Base-by-base conservation (phyloP, 2,329 filamentous ascomycete species). In the Zalaria obscura region DNA sequence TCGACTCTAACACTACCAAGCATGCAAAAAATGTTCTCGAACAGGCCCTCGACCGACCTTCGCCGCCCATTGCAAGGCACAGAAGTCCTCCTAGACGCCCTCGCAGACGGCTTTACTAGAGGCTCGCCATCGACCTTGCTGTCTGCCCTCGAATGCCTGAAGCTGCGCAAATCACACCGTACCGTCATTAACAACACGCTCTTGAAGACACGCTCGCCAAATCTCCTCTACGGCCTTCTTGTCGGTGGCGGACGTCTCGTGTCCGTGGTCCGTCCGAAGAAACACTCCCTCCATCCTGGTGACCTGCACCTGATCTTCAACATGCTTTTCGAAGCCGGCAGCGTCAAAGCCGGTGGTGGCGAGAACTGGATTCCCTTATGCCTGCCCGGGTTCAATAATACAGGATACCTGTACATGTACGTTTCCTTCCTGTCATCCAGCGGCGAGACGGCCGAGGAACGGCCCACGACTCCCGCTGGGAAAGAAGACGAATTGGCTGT, bases 341-440 rank as follows among this genome's bases (percentile, higher is more conserved):
- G 85, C 35, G 82, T 98, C 57, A 89, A 91, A 57, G 82, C 86
- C 18, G 88, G 84, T 4, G 87, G 76, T n/a, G 91, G 89, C 27
- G 91, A 98, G 61, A 95, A 89, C 53, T 98, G 91, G 91, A 89
- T 96, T 38, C 91, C 91, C 0, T 71, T 98, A 5, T 98, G 91
- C 54, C 72, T 98, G 3, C 93, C 91, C 0, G 89, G 88, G 4
- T 98, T 98, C 66, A 98, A 98, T 65, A 96, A 86, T 59, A 83
- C 80, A 40, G 93, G 91, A 26, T 98, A 93, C 57, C 72, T 98
- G 1, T 95, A 98, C 66, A 96, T 98, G 87, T 98, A 96, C 56
- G 91, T 98, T 57, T 94, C 85, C 67, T 98, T 96, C 59, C 75
- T 98, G 47, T 78, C 85, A 50, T 69, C 75, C 32, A 35, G 41